These are phyloP conservation scores for Samsoniella hepiali DNA, from an alignment of 2,329 filamentous ascomycete genomes.

Conservation along the genomic window DNA sequence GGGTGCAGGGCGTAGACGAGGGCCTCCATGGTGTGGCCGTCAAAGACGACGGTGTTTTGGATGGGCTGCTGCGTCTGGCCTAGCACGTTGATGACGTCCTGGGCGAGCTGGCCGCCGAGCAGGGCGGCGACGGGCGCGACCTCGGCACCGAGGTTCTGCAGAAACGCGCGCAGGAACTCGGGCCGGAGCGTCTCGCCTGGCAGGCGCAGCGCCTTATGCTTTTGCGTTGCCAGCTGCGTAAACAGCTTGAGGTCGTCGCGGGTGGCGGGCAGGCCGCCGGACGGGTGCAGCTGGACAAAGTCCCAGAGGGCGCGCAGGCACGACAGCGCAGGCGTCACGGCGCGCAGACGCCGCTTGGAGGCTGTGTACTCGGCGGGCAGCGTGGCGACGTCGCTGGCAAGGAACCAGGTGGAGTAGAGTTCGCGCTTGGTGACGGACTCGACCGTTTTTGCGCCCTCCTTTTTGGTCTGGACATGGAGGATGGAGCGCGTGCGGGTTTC, in stretches of 20 bases:
- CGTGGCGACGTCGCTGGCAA: conserved; percentile 74
- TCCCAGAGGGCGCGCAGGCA: conserved; percentile 90
- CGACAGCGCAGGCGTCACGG: conserved; percentile 79
- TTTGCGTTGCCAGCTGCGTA: conserved; percentile 71
- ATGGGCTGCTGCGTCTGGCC: conserved; percentile 89
- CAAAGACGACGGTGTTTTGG: conserved; percentile 91
- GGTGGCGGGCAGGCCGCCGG: conserved; percentile 50
- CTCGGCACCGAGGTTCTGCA: conserved; percentile 82
- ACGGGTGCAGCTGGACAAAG: conserved; percentile 54
- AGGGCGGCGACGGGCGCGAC: conserved; percentile 84
- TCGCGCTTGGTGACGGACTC: conserved; percentile 93
- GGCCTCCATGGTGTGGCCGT: conserved; percentile 76
- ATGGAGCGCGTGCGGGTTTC: conserved; percentile 80
- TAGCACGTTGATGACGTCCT: conserved; percentile 96
- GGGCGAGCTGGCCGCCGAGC: conserved; percentile 83
- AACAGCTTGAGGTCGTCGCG: conserved; percentile 70
- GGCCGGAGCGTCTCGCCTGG: conserved; percentile 64
- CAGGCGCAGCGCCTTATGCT: conserved; percentile 71
- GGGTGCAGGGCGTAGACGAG: conserved; percentile 81
- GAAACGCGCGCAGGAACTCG: conserved; percentile 75
- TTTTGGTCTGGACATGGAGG: conserved; percentile 66
- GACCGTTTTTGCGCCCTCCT: conserved; percentile 63
- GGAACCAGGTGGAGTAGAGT: conserved; percentile 79
- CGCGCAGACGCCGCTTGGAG: conserved; percentile 64
- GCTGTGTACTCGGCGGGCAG: conserved; percentile 66